Percentiles rank a stretch among this genome's conserved stretches.
phyloP scores from a whole-genome alignment of 805 yeast species.

The Vanderwaltozyma tropicalis region DNA sequence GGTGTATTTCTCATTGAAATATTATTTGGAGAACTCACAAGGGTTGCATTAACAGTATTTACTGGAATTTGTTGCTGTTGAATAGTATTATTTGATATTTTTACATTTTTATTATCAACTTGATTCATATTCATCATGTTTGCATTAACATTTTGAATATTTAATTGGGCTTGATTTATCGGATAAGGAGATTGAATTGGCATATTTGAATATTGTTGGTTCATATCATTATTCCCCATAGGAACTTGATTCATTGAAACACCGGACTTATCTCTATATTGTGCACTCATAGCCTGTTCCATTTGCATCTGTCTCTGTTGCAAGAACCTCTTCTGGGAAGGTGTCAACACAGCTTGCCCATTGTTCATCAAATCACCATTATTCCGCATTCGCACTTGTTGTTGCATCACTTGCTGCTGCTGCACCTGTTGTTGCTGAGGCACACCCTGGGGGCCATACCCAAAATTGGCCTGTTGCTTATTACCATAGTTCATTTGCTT shows the following conservation, averaged over 20 bases:
- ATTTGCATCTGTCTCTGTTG: conserved; percentile 3
- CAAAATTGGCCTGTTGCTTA: no score
- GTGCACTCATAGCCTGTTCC: conserved; percentile 1
- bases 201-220: not conserved
- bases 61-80: no score
- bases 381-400: no score
- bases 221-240: not conserved
- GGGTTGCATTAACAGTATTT: no score
- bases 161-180: not conserved
- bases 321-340: not conserved
- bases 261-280: not conserved
- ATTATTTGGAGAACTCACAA: no score
- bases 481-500: no score
- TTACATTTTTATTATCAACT: no score
- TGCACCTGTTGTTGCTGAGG: not conserved
- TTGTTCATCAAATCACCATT: no score
- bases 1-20: not conserved
- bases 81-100: no score
- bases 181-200: not conserved
- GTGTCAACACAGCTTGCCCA: not conserved
- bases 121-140: no score
- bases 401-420: no score
- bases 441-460: no score
- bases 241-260: not conserved
- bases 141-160: not conserved